Evolutionary conservation across 2,329 filamentous ascomycete genomes (phyloP), one percentile per base, ranked within the genome.

Genomic region (Leptodontidium sp.): DNA sequence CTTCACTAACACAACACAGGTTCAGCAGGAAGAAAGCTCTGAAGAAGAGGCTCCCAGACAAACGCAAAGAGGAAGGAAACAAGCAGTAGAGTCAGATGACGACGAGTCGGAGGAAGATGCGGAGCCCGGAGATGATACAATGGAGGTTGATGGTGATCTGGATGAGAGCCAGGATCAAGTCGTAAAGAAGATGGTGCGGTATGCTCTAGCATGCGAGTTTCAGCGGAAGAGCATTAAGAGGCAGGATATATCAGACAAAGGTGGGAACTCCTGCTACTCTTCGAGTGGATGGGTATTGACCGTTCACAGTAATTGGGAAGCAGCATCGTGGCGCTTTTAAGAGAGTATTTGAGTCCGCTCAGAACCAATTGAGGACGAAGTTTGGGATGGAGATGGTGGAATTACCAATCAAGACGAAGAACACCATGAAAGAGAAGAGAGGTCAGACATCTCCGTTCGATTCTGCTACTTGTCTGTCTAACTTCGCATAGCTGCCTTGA

Each of bases 351-450:
- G 87, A 87, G 0, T 83, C 87, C 50, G 93, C 95, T 52, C 95
- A 99, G 79, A 80, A 83, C 43, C 87, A 92, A 73, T 82, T 99
- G 47, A 84, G 85, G 59, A 82, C 82, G 1, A 86, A 90, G 0
- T 98, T 97, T 80, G 96, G 96, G n/a, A 97, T 98, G 94, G 87
- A 94, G 78, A 87, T 99, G 85, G 85, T 88, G 4, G 94, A 98
- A 80, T 84, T 98, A 61, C 94, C 96, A 0, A 84, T 87, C 1
- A 88, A 87, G 76, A 95, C 98, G 76, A 97, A 94, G 79, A 86
- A 92, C 61, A 93, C 93, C 0, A 81, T 97, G 43, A 89, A 89
- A 68, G 92, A 97, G 77, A 88, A 93, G 75, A 90, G 92, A 84
- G 92, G 91, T 90, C 81, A 70, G 82, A 77, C n/a, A 24, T 35